Evolutionary conservation across 495 filamentous ascomycete species (phyloP).

Genomic region (Hypoxylon subgilvum): DNA sequence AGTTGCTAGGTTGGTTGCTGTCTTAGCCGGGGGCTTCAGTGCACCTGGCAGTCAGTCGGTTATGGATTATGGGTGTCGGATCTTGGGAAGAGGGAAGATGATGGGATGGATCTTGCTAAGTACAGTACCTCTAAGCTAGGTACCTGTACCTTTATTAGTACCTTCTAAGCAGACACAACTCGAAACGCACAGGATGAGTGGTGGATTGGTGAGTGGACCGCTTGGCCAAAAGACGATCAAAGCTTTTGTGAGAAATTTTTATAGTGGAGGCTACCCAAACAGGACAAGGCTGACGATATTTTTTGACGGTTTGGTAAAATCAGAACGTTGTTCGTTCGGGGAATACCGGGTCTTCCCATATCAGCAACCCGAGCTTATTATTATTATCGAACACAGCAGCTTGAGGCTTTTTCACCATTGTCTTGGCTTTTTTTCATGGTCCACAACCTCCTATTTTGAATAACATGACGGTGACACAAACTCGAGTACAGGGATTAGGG

Average conservation of each 20-base stretch:
- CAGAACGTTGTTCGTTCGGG: constrained; percentile 17
- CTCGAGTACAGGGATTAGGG: too few relatives aligned
- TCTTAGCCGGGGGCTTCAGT: constrained; percentile 21
- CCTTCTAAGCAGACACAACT: constrained; percentile 15
- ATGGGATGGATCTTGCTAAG: too few relatives aligned
- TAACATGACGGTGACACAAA: too few relatives aligned
- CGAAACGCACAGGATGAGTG: constrained; percentile 21
- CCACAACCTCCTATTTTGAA: constrained; percentile 4
- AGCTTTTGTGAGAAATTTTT: constrained; percentile 28
- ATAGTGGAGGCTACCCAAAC: constrained; percentile 39
- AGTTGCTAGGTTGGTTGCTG: constrained; percentile 25
- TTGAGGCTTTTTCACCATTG: constrained; percentile 19
- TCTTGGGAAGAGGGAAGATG: constrained; percentile 15
- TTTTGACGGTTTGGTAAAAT: constrained; percentile 21
- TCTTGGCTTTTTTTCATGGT: constrained; percentile 23
- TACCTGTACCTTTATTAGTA: too few relatives aligned
- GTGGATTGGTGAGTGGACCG: constrained; percentile 15
- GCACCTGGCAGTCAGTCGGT: constrained; percentile 14
- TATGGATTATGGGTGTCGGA: constrained; percentile 10
- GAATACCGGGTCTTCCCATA: constrained; percentile 35
- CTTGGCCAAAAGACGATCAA: constrained; percentile 16
- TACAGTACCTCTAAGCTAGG: too few relatives aligned
- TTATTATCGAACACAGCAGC: constrained; percentile 5
- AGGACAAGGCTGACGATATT: constrained; percentile 41
- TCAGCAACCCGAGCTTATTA: constrained; percentile 30